These are phyloP conservation scores for Solanum neorickii DNA, from an alignment of 257 asterid species.

Conservation along the genomic window DNA sequence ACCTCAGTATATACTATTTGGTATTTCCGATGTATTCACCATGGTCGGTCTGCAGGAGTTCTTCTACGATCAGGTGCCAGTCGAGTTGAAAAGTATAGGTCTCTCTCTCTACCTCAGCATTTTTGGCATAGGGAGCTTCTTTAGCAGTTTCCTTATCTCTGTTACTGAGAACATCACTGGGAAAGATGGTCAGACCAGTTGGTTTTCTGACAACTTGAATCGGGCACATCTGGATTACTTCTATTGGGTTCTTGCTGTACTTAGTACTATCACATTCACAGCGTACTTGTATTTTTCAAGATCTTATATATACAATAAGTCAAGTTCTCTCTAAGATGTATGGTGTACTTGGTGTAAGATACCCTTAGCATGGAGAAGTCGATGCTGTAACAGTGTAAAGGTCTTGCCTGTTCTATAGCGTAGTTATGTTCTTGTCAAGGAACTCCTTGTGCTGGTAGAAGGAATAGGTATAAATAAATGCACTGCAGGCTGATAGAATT, in stretches of 20 bases:
- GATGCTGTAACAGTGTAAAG: neutral
- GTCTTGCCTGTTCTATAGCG: too few relatives aligned
- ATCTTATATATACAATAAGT: slow-evolving; percentile 16
- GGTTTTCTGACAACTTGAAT: slow-evolving; percentile 30
- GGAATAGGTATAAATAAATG: neutral
- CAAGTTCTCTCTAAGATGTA: neutral
- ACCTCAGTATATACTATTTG: slow-evolving; percentile 44
- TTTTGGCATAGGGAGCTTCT: slow-evolving; percentile 45
- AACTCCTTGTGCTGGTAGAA: neutral
- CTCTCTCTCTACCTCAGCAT: slow-evolving; percentile 43
- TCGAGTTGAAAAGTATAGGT: slow-evolving; percentile 45
- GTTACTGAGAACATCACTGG: slow-evolving; percentile 12
- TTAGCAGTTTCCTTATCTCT: slow-evolving; percentile 52
- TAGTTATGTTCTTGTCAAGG: neutral
- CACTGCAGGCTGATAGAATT: neutral
- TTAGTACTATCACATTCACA: slow-evolving; percentile 15
- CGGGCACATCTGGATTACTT: slow-evolving; percentile 31
- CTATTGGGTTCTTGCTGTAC: slow-evolving; percentile 27
- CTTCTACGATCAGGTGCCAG: slow-evolving; percentile 54
- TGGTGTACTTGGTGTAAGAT: neutral
- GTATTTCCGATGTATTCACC: slow-evolving; percentile 37
- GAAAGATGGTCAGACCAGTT: slow-evolving; percentile 14
- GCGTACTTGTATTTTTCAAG: slow-evolving; percentile 13
- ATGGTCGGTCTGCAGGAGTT: slow-evolving; percentile 60
- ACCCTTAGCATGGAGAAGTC: neutral